Evolutionary conservation across 2,329 filamentous ascomycete species (phyloP), one percentile per base, ranked within the genome.

Genomic region (Emmonsiellopsis sp.): DNA sequence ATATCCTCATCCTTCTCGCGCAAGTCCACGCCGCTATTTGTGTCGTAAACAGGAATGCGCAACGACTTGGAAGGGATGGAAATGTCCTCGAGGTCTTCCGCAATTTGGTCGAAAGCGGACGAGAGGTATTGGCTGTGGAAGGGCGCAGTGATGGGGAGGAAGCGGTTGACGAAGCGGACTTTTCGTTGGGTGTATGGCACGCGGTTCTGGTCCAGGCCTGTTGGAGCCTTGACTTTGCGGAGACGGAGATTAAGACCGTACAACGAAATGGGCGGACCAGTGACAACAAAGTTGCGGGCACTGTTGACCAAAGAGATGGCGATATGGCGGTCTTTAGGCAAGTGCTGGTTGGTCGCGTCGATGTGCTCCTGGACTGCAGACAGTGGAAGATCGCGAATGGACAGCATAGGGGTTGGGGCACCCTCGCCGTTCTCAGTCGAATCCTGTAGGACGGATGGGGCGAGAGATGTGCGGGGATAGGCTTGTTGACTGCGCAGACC

Each of bases 61-160:
- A 98, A 79, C 37, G 82, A 80, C 53, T 81, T 80, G 53, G 83
- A 81, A 52, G 88, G 80, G 53, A 97, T 92, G 52, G 79, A 75
- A 59, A 97, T 77, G 60, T 91, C 81, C 70, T 88, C 88, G 57
- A 98, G 78, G 67, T 98, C 94, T 62, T 92, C 84, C 53, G 91
- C 82, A 57, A 98, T 89, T 62, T 90, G 79, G 56, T 84, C 80
- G 31, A 87, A 89, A 2, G 93, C 92, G 60, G 90, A 84, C 27
- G 80, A 77, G 13, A 98, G 83, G 68, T 97, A 96, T 56, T 89
- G 86, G 79, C 93, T 98, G 78, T 98, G 93, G 80, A 98, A 98
- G 4, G 93, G 94, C 8, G 93, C 90, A 1, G 92, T 96, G 70
- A 98, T 98, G 46, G 93, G 94, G 56, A 98, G 76, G 78, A 98